Evolutionary conservation across 768 basidiomycete species (phyloP).

Genomic region (Serendipita sp.): DNA sequence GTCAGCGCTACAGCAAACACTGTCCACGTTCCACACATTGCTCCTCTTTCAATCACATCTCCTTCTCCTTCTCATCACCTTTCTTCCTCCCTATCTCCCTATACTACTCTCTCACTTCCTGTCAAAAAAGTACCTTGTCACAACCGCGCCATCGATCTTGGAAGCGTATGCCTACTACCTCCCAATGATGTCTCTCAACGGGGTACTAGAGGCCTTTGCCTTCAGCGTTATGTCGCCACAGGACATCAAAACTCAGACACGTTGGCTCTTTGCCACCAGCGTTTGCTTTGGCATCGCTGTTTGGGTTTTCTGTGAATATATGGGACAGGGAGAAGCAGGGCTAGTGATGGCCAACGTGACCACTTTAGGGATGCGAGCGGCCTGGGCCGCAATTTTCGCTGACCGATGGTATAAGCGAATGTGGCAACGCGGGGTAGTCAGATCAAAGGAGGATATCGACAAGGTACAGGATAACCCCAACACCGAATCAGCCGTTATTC

Average conservation of each 20-base stretch:
- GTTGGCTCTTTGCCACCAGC: background rate
- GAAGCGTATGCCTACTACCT: conserved; percentile 75
- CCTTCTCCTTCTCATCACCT: conserved; percentile 49
- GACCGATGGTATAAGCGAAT: background rate
- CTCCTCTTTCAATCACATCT: conserved; percentile 48
- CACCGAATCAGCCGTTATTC: background rate
- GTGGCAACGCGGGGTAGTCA: background rate
- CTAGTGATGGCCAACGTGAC: background rate
- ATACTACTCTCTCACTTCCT: conserved; percentile 42
- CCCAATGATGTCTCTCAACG: conserved; percentile 80
- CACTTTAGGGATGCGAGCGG: background rate
- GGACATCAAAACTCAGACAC: background rate
- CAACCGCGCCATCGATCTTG: conserved; percentile 69
- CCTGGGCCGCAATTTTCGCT: background rate
- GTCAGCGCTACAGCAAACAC: conserved; percentile 22
- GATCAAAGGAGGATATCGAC: background rate
- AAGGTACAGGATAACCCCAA: background rate
- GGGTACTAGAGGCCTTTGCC: conserved; percentile 74
- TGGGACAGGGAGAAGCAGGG: background rate
- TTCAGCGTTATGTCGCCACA: background rate
- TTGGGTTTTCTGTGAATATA: background rate
- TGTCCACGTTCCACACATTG: conserved; percentile 32
- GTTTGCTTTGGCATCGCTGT: background rate
- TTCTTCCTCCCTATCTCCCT: conserved; percentile 62
- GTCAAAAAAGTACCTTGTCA: conserved; percentile 38